Conservation (phyloP, 2,329 filamentous ascomycete species). For the Neopestalotiopsis sp. region DNA sequence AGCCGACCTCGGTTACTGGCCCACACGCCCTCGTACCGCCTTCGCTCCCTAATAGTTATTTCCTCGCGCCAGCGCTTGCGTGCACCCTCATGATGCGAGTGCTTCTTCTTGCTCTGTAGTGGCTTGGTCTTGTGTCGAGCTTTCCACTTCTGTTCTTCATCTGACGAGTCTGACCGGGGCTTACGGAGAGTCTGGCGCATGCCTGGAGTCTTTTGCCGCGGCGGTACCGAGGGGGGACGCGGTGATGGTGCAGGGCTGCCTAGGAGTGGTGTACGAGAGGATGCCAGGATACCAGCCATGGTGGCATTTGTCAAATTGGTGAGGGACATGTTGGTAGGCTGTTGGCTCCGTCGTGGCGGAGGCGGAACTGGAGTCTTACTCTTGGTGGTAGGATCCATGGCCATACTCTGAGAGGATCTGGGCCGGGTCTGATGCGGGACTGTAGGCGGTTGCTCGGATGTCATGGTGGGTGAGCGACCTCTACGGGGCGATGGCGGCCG, state of each 20-base stretch:
- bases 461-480: slow-evolving; percentile 25
- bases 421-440: slow-evolving; percentile 20
- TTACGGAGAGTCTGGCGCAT: slow-evolving; percentile 72
- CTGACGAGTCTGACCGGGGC: slow-evolving; percentile 52
- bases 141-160: slow-evolving; percentile 55
- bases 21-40: slow-evolving; percentile 84
- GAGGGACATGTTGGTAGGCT: slow-evolving; percentile 53
- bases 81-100: slow-evolving; percentile 78
- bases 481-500: slow-evolving; percentile 32
- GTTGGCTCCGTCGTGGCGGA: slow-evolving; percentile 26
- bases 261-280: slow-evolving; percentile 56
- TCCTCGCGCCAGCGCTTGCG: slow-evolving; percentile 78
- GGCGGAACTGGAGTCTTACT: slow-evolving; percentile 19
- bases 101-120: slow-evolving; percentile 60
- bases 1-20: slow-evolving; percentile 75
- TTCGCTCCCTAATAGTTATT: slow-evolving; percentile 74
- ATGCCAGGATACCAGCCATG: slow-evolving; percentile 74
- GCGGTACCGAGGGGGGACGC: slow-evolving; percentile 38
- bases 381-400: slow-evolving; percentile 16
- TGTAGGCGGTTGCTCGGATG: slow-evolving; percentile 22
- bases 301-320: slow-evolving; percentile 76
- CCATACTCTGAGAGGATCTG: slow-evolving; percentile 23
- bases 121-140: slow-evolving; percentile 55
- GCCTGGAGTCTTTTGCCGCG: slow-evolving; percentile 45
- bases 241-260: slow-evolving; percentile 42